phyloP scores from a whole-genome alignment of 768 basidiomycete species.

The Dentipellis fragilis region DNA sequence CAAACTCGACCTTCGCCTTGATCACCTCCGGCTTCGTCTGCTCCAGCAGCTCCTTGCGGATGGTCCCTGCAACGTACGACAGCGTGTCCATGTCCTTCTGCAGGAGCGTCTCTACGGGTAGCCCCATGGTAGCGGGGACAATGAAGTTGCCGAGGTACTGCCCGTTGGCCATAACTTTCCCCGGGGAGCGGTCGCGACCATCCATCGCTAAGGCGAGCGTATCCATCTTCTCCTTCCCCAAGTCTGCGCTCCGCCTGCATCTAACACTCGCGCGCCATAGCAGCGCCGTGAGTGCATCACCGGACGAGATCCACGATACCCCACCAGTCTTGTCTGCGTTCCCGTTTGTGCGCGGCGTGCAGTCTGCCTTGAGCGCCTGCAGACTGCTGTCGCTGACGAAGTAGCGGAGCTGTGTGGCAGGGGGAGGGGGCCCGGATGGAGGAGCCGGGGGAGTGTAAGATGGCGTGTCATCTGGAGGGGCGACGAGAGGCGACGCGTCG shows the following conservation, averaged over 20 bases:
- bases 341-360: background rate
- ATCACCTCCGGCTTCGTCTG: background rate
- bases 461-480: background rate
- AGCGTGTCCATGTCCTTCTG: background rate
- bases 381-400: background rate
- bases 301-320: background rate
- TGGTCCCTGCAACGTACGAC: background rate
- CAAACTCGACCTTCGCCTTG: background rate
- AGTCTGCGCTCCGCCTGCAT: background rate
- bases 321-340: background rate
- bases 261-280: background rate
- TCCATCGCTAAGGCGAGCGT: background rate
- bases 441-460: background rate
- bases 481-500: background rate
- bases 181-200: background rate
- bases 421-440: background rate
- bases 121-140: background rate
- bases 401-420: background rate
- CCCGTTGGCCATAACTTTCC: background rate
- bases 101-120: background rate
- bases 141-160: background rate
- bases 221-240: background rate
- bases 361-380: background rate
- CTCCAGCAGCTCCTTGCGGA: background rate
- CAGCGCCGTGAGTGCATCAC: background rate